phyloP scores from a whole-genome alignment of 139 green algal species.

The Chlorella sp. region DNA sequence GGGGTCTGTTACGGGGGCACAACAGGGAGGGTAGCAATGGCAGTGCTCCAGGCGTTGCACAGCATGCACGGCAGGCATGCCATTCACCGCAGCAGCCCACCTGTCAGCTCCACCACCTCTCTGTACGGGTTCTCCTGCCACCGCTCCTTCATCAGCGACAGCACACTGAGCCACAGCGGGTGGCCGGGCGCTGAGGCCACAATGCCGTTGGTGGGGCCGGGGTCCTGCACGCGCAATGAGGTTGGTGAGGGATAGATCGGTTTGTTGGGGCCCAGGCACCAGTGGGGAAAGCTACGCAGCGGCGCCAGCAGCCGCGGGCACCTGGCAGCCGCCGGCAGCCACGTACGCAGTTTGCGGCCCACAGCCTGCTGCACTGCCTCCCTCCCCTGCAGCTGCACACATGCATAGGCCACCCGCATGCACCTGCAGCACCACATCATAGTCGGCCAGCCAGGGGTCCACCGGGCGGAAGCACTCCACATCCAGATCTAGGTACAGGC shows the following conservation, averaged over 20 bases:
- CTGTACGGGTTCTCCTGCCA: neutral
- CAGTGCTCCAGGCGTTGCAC: too few relatives aligned
- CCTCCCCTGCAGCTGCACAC: neutral
- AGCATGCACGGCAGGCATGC: neutral
- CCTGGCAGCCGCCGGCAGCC: too few relatives aligned
- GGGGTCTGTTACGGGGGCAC: neutral
- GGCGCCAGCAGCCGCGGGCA: neutral
- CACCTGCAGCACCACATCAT: constrained; percentile 15
- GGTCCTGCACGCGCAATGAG: neutral
- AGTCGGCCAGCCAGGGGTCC: neutral
- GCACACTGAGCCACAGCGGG: neutral
- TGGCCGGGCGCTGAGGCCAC: neutral
- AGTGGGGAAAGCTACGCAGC: neutral
- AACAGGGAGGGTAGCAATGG: too few relatives aligned
- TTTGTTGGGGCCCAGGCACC: neutral
- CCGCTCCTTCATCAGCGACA: neutral
- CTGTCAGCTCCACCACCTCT: neutral
- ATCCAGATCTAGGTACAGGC: constrained; percentile 11
- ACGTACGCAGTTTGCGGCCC: too few relatives aligned
- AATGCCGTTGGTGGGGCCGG: constrained; percentile 3
- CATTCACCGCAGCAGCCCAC: neutral
- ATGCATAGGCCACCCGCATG: neutral
- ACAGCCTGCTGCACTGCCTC: too few relatives aligned
- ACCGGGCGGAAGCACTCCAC: constrained; percentile 1
- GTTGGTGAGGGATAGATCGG: neutral